Evolutionary conservation across 495 filamentous ascomycete genomes (phyloP).

Genomic region (Neurospora discreta): DNA sequence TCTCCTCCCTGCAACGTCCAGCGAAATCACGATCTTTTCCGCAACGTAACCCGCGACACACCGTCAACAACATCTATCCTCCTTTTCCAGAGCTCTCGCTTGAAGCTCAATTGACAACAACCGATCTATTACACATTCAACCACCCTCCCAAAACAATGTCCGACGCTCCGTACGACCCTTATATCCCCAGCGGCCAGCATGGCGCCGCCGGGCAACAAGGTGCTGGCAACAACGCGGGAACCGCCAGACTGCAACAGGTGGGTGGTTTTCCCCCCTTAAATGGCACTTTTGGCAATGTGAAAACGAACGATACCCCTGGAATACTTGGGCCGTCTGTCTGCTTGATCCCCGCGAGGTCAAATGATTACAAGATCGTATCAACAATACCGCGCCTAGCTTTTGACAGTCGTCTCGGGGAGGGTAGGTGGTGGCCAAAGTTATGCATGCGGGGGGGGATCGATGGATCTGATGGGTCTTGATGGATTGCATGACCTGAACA

Average conservation of each 20-base stretch:
- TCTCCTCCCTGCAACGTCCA: constrained; percentile 8
- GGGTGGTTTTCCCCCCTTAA: constrained; percentile 31
- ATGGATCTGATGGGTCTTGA: background rate
- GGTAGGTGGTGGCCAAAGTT: background rate
- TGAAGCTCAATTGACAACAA: background rate
- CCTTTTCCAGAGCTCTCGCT: constrained; percentile 1
- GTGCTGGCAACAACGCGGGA: constrained; percentile 20
- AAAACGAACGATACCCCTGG: background rate
- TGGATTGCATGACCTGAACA: background rate
- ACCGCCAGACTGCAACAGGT: constrained; percentile 64
- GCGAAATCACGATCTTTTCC: constrained; percentile 4
- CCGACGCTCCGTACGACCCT: constrained; percentile 71
- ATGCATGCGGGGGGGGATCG: background rate
- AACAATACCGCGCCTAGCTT: background rate
- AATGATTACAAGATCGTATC: background rate
- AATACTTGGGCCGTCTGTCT: background rate
- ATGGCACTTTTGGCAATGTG: background rate
- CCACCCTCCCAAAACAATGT: constrained; percentile 34
- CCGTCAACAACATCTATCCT: background rate
- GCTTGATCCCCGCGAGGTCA: background rate
- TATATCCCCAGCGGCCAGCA: constrained; percentile 68
- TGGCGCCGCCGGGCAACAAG: constrained; percentile 25
- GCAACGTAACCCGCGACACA: constrained; percentile 3
- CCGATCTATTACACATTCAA: background rate
- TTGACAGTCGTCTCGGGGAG: background rate